phyloP scores from a whole-genome alignment of 805 yeast species.

The Hanseniaspora occidentalis region DNA sequence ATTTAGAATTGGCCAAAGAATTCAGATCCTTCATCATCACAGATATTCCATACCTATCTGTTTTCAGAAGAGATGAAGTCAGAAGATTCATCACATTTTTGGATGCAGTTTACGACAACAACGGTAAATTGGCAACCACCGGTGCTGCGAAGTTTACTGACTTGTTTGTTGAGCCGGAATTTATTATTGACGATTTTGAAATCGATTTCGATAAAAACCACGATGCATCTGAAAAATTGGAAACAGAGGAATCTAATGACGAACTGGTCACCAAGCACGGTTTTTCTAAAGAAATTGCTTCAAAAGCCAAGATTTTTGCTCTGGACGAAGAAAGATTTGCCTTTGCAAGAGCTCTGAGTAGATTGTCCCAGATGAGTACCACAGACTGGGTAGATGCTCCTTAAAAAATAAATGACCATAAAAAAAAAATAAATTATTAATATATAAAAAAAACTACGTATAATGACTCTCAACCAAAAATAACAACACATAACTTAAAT shows the following conservation, averaged over 20 bases:
- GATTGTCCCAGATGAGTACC: conserved; percentile 89
- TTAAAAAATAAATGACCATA: conserved; percentile 1
- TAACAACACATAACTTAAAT: neutral
- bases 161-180: conserved; percentile 75
- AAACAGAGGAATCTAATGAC: conserved; percentile 20
- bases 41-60: conserved; percentile 78
- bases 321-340: conserved; percentile 95
- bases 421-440: neutral
- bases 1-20: conserved; percentile 64
- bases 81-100: conserved; percentile 88
- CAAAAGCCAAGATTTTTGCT: conserved; percentile 64
- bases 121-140: conserved; percentile 78
- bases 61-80: conserved; percentile 68
- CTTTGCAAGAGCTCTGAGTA: conserved; percentile 84
- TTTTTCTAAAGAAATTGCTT: conserved; percentile 57
- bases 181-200: conserved; percentile 28
- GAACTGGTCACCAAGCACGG: conserved; percentile 63
- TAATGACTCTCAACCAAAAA: conserved; percentile 1
- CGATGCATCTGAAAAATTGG: conserved; percentile 14
- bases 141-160: conserved; percentile 76
- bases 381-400: conserved; percentile 69
- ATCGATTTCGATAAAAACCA: conserved; percentile 17
- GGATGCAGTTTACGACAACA: conserved; percentile 91
- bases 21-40: conserved; percentile 77
- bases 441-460: neutral